Conservation (phyloP, 1,284 basidiomycete genomes). For the Caloboletus firmus region DNA sequence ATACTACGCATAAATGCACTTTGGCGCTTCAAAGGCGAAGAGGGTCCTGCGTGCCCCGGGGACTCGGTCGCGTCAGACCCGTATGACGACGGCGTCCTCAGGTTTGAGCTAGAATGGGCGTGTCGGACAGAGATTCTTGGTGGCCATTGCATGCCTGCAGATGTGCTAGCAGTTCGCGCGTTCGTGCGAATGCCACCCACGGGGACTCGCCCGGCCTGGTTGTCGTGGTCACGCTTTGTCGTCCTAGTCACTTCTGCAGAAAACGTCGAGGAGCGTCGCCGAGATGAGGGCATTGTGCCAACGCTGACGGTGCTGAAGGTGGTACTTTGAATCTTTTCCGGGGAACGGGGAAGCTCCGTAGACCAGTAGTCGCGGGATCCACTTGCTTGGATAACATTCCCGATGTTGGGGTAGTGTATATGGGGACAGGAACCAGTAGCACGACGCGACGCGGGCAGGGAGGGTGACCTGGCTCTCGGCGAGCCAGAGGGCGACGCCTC, state of each 20-base stretch:
- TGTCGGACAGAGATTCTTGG: constrained; percentile 17
- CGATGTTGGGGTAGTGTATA: constrained; percentile 24
- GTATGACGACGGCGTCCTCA: constrained; percentile 15
- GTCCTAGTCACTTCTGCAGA: constrained; percentile 3
- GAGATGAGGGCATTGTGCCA: constrained; percentile 7
- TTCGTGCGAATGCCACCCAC: background rate
- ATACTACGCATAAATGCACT: constrained; percentile 36
- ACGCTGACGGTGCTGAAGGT: constrained; percentile 30
- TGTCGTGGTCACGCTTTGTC: constrained; percentile 7
- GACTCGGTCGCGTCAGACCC: constrained; percentile 18
- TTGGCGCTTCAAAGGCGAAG: constrained; percentile 17
- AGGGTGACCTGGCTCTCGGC: constrained; percentile 23
- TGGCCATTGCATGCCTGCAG: constrained; percentile 1
- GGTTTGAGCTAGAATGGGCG: constrained; percentile 30
- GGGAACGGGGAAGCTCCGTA: constrained; percentile 4
- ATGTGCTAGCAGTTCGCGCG: background rate
- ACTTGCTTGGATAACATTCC: constrained; percentile 19
- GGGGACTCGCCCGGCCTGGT: background rate
- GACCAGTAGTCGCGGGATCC: background rate
- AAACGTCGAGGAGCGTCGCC: constrained; percentile 32
- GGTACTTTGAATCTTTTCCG: constrained; percentile 11
- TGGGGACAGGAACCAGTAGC: constrained; percentile 16
- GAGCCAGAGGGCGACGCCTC: constrained; percentile 36
- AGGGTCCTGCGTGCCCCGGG: background rate
- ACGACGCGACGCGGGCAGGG: constrained; percentile 20